Evolutionary conservation across 2,329 filamentous ascomycete genomes (phyloP).

Genomic region (Domatiomyces catenatus): DNA sequence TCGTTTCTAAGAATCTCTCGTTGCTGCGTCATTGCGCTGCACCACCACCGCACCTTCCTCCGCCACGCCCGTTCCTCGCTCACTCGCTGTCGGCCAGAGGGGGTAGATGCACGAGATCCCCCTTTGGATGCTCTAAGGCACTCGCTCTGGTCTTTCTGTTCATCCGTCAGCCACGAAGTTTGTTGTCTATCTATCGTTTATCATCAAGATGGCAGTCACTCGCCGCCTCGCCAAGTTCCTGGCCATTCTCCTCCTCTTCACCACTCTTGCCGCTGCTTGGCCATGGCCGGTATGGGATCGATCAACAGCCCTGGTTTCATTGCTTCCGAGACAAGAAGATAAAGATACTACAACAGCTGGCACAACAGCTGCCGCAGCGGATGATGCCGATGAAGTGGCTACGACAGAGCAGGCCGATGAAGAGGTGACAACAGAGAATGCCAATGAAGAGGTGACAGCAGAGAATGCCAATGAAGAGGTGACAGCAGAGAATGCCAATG

Average conservation of each 20-base stretch:
- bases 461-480: constrained; percentile 1
- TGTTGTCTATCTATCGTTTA: background rate
- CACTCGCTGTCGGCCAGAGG: background rate
- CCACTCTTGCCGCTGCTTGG: constrained; percentile 18
- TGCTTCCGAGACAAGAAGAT: constrained; percentile 13
- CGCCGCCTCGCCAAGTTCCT: constrained; percentile 12
- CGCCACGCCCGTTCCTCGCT: background rate
- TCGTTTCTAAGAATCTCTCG: background rate
- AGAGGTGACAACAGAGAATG: background rate
- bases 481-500: constrained; percentile 4
- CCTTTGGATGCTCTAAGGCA: background rate
- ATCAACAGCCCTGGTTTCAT: constrained; percentile 13
- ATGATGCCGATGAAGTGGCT: constrained; percentile 2
- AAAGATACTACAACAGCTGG: background rate
- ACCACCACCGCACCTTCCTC: background rate
- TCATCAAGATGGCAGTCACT: constrained; percentile 10
- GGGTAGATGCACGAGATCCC: background rate
- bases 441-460: background rate
- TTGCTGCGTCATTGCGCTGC: background rate
- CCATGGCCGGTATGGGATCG: constrained; percentile 19
- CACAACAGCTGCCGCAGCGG: background rate
- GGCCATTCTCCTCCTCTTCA: constrained; percentile 16
- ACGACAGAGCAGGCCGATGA: constrained; percentile 1
- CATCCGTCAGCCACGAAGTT: background rate
- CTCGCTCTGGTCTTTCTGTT: background rate